Conservation (phyloP, 1,139 yeast species). For the Kurtzmaniella quercitrusa region DNA sequence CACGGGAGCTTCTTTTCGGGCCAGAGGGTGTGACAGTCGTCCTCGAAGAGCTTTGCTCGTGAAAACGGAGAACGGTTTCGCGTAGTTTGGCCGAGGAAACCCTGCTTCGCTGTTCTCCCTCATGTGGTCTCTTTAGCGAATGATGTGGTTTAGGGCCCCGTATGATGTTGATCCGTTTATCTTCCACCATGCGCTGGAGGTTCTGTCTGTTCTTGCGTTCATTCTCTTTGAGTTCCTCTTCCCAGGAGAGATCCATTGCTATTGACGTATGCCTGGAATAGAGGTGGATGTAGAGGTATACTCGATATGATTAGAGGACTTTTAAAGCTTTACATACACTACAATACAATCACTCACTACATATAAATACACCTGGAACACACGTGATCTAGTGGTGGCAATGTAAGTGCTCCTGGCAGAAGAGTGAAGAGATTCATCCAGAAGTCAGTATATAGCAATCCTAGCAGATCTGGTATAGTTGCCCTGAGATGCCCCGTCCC, state of each 20-base stretch:
- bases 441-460: no score
- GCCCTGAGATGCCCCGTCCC: no score
- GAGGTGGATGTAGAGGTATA: no score
- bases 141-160: constrained; percentile 4
- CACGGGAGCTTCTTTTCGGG: background rate
- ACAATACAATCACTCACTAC: no score
- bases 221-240: constrained; percentile 15
- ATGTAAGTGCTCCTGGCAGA: no score
- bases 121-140: constrained; percentile 6
- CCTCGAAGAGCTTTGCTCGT: background rate
- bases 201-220: constrained; percentile 13
- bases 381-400: no score
- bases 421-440: no score
- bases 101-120: background rate
- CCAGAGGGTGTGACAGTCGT: constrained; percentile 2
- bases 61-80: background rate
- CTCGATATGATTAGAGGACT: no score
- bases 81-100: constrained; percentile 1
- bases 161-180: constrained; percentile 9
- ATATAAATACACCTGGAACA: no score
- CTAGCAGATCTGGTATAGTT: no score
- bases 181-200: constrained; percentile 14
- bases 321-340: no score
- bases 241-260: constrained; percentile 4
- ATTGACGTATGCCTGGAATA: no score